phyloP scores from a whole-genome alignment of 2,329 filamentous ascomycete genomes.

The Pseudohalonectria lignicola region DNA sequence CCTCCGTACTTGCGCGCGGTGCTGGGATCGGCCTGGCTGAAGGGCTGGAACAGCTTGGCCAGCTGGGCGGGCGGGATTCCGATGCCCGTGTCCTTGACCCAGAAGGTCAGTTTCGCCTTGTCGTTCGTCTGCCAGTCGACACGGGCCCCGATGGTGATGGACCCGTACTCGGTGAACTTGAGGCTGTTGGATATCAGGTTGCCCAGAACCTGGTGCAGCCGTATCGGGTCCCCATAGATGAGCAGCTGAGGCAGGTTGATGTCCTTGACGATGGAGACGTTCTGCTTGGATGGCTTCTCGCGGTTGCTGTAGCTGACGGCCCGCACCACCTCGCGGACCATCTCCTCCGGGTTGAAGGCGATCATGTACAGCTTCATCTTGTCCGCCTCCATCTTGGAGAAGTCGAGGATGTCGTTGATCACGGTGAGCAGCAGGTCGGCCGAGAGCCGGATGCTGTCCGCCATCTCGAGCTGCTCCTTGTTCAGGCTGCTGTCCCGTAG shows the following conservation, averaged over 20 bases:
- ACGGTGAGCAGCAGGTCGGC: constrained; percentile 81
- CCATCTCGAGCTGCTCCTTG: constrained; percentile 71
- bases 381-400: constrained; percentile 86
- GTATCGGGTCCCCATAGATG: constrained; percentile 55
- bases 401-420: constrained; percentile 94
- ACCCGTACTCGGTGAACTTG: constrained; percentile 84
- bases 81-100: constrained; percentile 83
- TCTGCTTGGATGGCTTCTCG: constrained; percentile 50
- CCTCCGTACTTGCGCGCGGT: constrained; percentile 87
- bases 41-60: constrained; percentile 80
- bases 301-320: constrained; percentile 56
- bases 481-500: constrained; percentile 65
- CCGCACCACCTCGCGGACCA: constrained; percentile 55
- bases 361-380: constrained; percentile 73
- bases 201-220: constrained; percentile 58
- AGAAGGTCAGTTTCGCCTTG: constrained; percentile 67
- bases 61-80: constrained; percentile 77
- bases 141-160: constrained; percentile 70
- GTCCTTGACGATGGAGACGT: constrained; percentile 55
- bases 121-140: constrained; percentile 62
- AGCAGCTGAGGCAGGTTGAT: constrained; percentile 69
- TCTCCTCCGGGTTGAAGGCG: constrained; percentile 55
- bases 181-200: constrained; percentile 89
- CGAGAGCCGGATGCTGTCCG: constrained; percentile 76
- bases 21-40: constrained; percentile 84